Evolutionary conservation across 169 alveolate species (phyloP), one percentile per base, ranked within the genome.

Genomic region (Plasmodium knowlesi): DNA sequence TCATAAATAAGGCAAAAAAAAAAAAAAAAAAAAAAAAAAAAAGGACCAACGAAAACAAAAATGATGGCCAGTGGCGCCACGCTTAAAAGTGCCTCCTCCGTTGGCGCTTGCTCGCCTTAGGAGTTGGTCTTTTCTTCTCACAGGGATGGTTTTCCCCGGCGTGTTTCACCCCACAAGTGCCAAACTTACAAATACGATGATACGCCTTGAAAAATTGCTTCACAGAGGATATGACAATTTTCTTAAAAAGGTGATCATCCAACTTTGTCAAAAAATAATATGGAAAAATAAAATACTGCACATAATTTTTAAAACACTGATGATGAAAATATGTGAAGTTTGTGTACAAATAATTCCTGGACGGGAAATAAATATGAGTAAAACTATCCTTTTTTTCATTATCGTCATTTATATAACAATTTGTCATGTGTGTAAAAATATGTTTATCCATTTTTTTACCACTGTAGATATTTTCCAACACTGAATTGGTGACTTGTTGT

Each of bases 281-380:
- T 2, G 95, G 95, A 16, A 82, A 82, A 39, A 90, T 46, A 46
- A 10, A 67, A 90, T 81, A 90, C 5, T 90, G 85, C 37, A 90
- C 73, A 81, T 90, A 90, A 50, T 46, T 90, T 90, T 90, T 90
- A 90, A 90, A 90, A 53, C 95, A 90, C 10, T 79, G 67, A n/a
- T 39, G 72, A 34, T 90, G 95, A 82, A 90, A 90, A 81, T 76
- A 90, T 30, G 95, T 90, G 57, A 81, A 90, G 25, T 90, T 67
- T 25, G 92, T 82, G 22, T 90, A 37, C 16, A 50, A 41, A 50
- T 90, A 90, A 80, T 90, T 90, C 81, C 81, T 80, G 72, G 92
- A 90, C 37, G 95, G 95, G 32, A 81, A 90, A 32, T 53, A 90
- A 10, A 76, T 81, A 34, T 57, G 28, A 41, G 16, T 88, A 61